Percentiles rank a stretch among this genome's conserved stretches.
phyloP scores from a whole-genome alignment of 2,329 filamentous ascomycete genomes.

The Fusarium sp. region DNA sequence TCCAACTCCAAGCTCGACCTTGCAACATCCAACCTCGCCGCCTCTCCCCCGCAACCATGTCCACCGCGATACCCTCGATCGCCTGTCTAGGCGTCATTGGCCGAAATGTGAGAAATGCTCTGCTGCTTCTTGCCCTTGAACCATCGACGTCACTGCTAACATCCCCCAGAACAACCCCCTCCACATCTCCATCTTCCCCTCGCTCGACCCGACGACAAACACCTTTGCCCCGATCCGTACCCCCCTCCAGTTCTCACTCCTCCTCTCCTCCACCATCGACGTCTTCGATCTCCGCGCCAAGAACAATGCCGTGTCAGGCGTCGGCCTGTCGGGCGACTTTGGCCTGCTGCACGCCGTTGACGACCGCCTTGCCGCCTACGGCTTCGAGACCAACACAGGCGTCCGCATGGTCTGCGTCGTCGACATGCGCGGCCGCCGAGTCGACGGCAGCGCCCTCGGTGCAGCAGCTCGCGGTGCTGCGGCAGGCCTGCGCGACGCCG shows the following conservation, averaged over 20 bases:
- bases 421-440: slow-evolving; percentile 85
- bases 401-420: slow-evolving; percentile 92
- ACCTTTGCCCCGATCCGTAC: slow-evolving; percentile 73
- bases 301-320: slow-evolving; percentile 69
- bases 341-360: slow-evolving; percentile 94
- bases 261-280: slow-evolving; percentile 92
- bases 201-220: slow-evolving; percentile 72
- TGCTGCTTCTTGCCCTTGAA: background rate
- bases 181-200: slow-evolving; percentile 91
- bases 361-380: slow-evolving; percentile 93
- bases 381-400: slow-evolving; percentile 96
- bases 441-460: slow-evolving; percentile 50
- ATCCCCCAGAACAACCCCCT: slow-evolving; percentile 88
- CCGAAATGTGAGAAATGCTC: slow-evolving; percentile 77
- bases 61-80: slow-evolving; percentile 81
- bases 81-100: slow-evolving; percentile 95
- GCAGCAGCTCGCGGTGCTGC: slow-evolving; percentile 56
- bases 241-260: slow-evolving; percentile 90
- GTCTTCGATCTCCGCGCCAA: slow-evolving; percentile 91
- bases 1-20: slow-evolving; percentile 37
- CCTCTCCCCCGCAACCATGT: slow-evolving; percentile 60
- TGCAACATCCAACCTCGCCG: slow-evolving; percentile 36
- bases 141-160: background rate
- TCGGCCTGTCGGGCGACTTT: slow-evolving; percentile 82
- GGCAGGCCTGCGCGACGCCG: slow-evolving; percentile 84